These are phyloP conservation scores for Leccinum aurantiacum DNA, from an alignment of 768 basidiomycete species.

Conservation along the genomic window DNA sequence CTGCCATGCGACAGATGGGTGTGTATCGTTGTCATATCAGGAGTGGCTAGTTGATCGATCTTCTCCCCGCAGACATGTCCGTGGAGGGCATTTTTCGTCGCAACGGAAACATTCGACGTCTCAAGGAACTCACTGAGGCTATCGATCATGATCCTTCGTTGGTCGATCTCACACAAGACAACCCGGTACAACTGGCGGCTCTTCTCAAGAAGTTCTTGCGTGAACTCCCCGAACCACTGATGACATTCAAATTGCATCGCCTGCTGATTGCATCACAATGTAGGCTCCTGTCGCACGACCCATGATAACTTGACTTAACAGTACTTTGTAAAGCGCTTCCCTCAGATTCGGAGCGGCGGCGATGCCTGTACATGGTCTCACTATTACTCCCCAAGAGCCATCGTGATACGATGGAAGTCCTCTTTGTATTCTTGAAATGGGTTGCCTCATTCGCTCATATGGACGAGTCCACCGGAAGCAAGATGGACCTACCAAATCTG, in stretches of 20 bases:
- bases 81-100: conserved; percentile 98
- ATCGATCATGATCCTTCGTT: conserved; percentile 92
- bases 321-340: conserved; percentile 54
- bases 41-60: conserved; percentile 3
- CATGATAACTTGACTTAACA: conserved; percentile 11
- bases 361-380: conserved; percentile 82
- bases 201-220: conserved; percentile 96
- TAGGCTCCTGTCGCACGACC: conserved; percentile 41
- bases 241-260: conserved; percentile 92
- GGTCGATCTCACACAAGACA: conserved; percentile 91
- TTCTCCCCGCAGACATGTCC: conserved; percentile 78
- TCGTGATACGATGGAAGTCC: conserved; percentile 95
- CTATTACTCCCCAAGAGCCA: conserved; percentile 89
- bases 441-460: conserved; percentile 98
- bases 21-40: conserved; percentile 26
- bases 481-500: conserved; percentile 96
- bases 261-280: conserved; percentile 86
- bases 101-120: conserved; percentile 93
- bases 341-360: conserved; percentile 72
- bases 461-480: conserved; percentile 95
- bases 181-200: conserved; percentile 95
- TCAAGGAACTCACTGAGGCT: conserved; percentile 87
- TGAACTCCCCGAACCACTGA: conserved; percentile 92
- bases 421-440: conserved; percentile 99
- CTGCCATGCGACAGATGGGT: conserved; percentile 99